phyloP scores from a whole-genome alignment of 2,329 filamentous ascomycete species.

The Ceratocystis huliohia region DNA sequence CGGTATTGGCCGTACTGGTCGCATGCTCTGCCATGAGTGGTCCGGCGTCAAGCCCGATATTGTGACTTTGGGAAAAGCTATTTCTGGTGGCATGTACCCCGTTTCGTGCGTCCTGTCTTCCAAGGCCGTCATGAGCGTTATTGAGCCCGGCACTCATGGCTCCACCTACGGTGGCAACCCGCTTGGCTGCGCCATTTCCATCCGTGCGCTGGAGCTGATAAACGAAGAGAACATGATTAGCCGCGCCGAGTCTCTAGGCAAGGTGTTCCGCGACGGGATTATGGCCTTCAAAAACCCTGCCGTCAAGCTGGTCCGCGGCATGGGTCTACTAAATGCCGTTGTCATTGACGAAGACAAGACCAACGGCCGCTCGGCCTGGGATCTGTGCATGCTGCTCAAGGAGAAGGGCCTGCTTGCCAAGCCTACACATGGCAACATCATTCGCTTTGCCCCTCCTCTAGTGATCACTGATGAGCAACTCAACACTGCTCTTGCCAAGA shows the following conservation, averaged over 20 bases:
- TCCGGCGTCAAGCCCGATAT: conserved; percentile 89
- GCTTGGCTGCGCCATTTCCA: conserved; percentile 85
- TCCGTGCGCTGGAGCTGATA: conserved; percentile 85
- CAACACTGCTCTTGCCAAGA: conserved; percentile 61
- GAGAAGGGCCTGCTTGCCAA: conserved; percentile 92
- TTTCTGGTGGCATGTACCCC: conserved; percentile 98
- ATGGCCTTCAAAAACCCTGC: conserved; percentile 63
- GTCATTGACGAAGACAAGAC: conserved; percentile 86
- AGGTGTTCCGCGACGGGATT: conserved; percentile 70
- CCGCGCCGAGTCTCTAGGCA: conserved; percentile 66
- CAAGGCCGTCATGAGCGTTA: conserved; percentile 85
- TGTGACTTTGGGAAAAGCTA: conserved; percentile 90
- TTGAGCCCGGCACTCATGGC: conserved; percentile 93
- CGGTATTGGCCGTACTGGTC: conserved; percentile 86
- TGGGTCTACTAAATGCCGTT: conserved; percentile 88
- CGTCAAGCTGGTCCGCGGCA: conserved; percentile 73
- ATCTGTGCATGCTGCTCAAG: conserved; percentile 90
- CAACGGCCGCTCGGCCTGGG: conserved; percentile 81
- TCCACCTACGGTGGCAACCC: conserved; percentile 98
- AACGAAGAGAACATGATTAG: conserved; percentile 81
- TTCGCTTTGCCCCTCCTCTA: conserved; percentile 88
- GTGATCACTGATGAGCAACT: conserved; percentile 88
- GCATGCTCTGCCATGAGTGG: conserved; percentile 91
- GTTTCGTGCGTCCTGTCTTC: conserved; percentile 82
- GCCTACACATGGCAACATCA: conserved; percentile 97